Conservation (phyloP, 352 stramenopile species). For the Globisporangium solare region DNA sequence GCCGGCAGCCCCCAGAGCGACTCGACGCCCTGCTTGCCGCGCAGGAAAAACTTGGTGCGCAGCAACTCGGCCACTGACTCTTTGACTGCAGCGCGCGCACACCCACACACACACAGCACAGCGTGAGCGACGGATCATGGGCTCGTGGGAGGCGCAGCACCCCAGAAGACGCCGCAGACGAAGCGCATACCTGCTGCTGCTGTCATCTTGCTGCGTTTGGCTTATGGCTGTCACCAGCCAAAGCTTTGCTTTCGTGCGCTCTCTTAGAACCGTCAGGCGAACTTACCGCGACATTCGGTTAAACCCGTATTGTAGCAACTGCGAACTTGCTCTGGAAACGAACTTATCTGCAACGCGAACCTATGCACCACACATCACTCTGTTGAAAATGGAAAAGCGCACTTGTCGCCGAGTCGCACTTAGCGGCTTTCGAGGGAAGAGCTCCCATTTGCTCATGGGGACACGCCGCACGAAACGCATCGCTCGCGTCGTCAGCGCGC, state of each 20-base stretch:
- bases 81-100: background rate
- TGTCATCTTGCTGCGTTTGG: background rate
- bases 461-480: background rate
- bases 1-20: constrained; percentile 67
- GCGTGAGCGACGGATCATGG: background rate
- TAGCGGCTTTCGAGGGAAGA: too few species aligned
- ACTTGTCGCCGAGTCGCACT: too few species aligned
- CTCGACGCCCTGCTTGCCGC: constrained; percentile 72
- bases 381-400: too few species aligned
- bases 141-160: too few species aligned
- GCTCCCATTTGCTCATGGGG: background rate
- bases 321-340: background rate
- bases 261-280: background rate
- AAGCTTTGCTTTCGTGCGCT: background rate
- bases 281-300: background rate
- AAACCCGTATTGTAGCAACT: too few species aligned
- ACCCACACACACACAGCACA: background rate
- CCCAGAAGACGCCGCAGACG: too few species aligned
- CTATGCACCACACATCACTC: too few species aligned
- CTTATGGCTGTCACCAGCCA: background rate
- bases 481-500: background rate
- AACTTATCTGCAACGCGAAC: background rate
- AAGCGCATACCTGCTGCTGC: too few species aligned
- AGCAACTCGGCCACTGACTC: constrained; percentile 17
- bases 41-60: constrained; percentile 84